Conservation (phyloP, 495 filamentous ascomycete genomes). For the Cercophora newfieldiana region DNA sequence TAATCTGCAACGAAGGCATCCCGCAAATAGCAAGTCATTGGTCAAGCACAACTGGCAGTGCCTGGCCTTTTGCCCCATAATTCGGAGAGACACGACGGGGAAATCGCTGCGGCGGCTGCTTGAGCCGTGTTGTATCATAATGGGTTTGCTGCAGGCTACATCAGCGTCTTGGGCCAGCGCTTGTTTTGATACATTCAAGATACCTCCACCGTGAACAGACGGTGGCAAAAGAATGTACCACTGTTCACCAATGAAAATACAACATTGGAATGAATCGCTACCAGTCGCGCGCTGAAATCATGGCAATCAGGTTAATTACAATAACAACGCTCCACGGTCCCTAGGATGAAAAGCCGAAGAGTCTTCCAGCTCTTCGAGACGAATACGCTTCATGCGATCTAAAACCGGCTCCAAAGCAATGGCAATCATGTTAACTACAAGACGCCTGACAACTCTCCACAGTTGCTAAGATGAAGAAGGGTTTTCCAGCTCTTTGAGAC, state of each 20-base stretch:
- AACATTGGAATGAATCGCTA: no score
- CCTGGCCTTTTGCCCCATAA: neutral
- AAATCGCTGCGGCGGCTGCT: neutral
- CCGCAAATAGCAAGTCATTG: no score
- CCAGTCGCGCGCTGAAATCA: no score
- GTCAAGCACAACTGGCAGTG: neutral
- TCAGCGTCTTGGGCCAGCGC: neutral
- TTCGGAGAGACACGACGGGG: neutral
- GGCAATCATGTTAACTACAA: no score
- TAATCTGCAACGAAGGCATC: no score
- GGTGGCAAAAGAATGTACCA: neutral
- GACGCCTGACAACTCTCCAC: no score
- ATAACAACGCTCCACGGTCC: neutral
- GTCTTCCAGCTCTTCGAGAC: neutral
- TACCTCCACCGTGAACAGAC: neutral
- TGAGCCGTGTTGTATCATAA: neutral
- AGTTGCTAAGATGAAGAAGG: no score
- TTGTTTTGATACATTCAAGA: neutral
- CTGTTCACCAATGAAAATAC: neutral
- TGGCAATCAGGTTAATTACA: no score
- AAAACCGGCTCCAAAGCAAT: no score
- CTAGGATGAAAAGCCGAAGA: neutral
- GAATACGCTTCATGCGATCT: no score
- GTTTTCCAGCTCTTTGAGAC: no score
- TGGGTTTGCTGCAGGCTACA: neutral